phyloP scores from a whole-genome alignment of 2,329 filamentous ascomycete species.

The Colletotrichum lentis region DNA sequence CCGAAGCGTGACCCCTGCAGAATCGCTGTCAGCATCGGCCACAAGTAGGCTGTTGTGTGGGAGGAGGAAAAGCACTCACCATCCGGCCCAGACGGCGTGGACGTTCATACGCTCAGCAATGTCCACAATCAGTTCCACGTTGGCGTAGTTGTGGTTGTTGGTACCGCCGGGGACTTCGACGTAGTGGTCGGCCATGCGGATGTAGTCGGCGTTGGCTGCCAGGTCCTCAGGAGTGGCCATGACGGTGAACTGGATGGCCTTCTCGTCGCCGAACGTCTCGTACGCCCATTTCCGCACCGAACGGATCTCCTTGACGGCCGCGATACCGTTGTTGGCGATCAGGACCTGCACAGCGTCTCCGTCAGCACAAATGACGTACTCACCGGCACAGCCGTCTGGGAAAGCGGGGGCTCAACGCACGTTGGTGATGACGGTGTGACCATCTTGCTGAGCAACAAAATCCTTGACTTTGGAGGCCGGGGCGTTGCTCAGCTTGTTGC shows the following conservation, averaged over 20 bases:
- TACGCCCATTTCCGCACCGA: slow-evolving; percentile 99
- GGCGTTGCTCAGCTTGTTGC: slow-evolving; percentile 85
- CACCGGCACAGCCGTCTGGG: neutral
- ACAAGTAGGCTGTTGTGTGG: neutral
- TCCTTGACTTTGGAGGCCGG: slow-evolving; percentile 90
- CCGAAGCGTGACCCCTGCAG: slow-evolving; percentile 90
- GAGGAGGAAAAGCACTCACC: slow-evolving; percentile 64
- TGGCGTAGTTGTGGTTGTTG: slow-evolving; percentile 99
- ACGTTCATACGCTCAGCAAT: slow-evolving; percentile 98
- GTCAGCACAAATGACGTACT: slow-evolving; percentile 25
- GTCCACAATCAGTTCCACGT: slow-evolving; percentile 98
- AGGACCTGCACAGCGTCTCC: slow-evolving; percentile 70
- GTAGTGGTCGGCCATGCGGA: slow-evolving; percentile 99
- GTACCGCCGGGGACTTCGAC: slow-evolving; percentile 98
- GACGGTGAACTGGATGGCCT: slow-evolving; percentile 98
- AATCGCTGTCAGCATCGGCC: slow-evolving; percentile 30
- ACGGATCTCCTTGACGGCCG: slow-evolving; percentile 98
- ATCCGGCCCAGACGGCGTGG: slow-evolving; percentile 98
- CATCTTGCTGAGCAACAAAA: slow-evolving; percentile 87
- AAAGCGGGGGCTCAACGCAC: slow-evolving; percentile 62
- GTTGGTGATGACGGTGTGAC: slow-evolving; percentile 98
- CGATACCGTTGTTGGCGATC: slow-evolving; percentile 99
- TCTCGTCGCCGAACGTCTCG: slow-evolving; percentile 98
- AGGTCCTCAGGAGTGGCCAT: slow-evolving; percentile 99
- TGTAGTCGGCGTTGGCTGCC: slow-evolving; percentile 97